A percentile compares a stretch with the other conserved stretches of the same genome.
These are phyloP conservation scores for Lasiosphaeria ovina DNA, from an alignment of 495 filamentous ascomycete species.

Conservation along the genomic window DNA sequence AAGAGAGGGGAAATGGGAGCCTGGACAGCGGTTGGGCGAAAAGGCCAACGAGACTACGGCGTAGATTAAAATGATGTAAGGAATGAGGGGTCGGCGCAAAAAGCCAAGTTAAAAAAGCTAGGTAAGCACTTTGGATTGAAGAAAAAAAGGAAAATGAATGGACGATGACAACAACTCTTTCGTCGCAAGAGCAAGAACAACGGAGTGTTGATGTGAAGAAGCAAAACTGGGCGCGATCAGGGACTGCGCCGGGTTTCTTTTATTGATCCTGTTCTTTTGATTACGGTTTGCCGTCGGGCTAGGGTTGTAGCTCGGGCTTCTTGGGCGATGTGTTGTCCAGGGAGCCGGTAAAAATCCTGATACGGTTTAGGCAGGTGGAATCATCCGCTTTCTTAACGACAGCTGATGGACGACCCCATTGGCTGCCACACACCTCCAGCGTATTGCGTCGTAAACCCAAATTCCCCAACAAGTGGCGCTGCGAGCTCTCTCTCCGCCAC, in stretches of 20 bases:
- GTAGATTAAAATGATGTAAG: conserved; percentile 20
- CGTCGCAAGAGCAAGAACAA: not conserved
- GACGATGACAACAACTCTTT: conserved; percentile 1
- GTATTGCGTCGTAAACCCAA: too few relatives aligned
- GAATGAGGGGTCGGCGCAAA: conserved; percentile 19
- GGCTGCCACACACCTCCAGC: too few relatives aligned
- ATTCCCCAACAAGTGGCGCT: too few relatives aligned
- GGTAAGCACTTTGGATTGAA: not conserved
- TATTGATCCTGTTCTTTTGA: conserved; percentile 15
- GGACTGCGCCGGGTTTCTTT: not conserved
- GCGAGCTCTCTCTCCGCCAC: not conserved
- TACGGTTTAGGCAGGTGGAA: conserved; percentile 10
- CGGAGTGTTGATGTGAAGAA: conserved; percentile 2
- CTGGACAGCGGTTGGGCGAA: conserved; percentile 15
- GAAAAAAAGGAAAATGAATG: conserved; percentile 3
- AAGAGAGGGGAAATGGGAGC: conserved; percentile 2
- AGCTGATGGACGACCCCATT: too few relatives aligned
- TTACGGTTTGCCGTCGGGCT: conserved; percentile 9
- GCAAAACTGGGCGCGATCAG: not conserved
- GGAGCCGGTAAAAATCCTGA: conserved; percentile 18
- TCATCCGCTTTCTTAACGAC: not conserved
- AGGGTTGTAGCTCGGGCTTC: conserved; percentile 4
- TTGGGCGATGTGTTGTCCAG: conserved; percentile 16
- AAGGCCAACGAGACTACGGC: not conserved
- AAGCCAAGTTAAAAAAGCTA: not conserved